Base-by-base conservation (phyloP, 768 basidiomycete genomes). In the Mycena maculata region DNA sequence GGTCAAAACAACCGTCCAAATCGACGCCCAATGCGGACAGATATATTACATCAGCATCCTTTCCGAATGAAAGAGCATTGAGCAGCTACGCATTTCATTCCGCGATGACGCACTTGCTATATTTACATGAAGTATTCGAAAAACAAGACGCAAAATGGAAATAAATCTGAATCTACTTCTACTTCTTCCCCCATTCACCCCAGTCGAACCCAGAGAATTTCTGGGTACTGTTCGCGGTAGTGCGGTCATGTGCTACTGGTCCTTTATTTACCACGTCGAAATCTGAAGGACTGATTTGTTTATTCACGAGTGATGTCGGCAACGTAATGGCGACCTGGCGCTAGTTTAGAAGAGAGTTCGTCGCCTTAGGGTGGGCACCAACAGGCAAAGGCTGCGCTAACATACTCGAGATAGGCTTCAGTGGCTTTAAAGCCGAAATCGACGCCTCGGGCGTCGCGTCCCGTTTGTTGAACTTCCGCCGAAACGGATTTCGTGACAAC, bases 141-240 rank as follows among this genome's bases (percentile, higher is more conserved):
- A 36, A 36, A 36, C 33, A 36, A 13, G 33, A 36, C 33, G 33
- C 33, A 6, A 47, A 3, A n/a, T n/a, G n/a, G n/a, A n/a, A n/a
- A n/a, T n/a, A n/a, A n/a, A n/a, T n/a, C n/a, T n/a, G n/a, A n/a
- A n/a, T n/a, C n/a, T n/a, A n/a, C n/a, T 41, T 57, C 42, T 58
- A 69, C 22, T 64, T 63, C 31, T 71, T 71, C 15, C 68, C 48
- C 72, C 72, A 73, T 30, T 20, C 10, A 18, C 31, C 56, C 72
- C 72, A 73, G 57, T 71, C 53, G 44, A 73, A 73, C 38, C 39
- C 23, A 33, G 60, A 44, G 4, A 56, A 30, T 48, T 67, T 63
- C 20, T 27, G 39, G n/a, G 27, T 25, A 7, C 31, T 39, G 47
- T 56, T 45, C n/a, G 31, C 22, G 13, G 56, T 15, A 25, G 45